phyloP scores from a whole-genome alignment of 805 yeast species.

The Lipomyces orientalis region DNA sequence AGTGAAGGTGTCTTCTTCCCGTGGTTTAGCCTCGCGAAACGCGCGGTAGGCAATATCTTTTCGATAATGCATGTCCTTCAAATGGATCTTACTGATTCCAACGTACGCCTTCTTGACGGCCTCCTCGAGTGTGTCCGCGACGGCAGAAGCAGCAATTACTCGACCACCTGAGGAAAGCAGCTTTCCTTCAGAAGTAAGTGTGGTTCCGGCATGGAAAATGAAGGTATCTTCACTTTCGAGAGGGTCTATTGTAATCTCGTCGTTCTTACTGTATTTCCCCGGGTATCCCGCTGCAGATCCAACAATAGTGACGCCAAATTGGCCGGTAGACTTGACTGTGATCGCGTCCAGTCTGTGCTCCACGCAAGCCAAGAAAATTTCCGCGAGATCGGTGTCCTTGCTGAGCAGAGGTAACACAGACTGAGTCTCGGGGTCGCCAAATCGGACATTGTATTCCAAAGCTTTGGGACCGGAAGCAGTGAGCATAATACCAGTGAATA shows the following conservation, averaged over 20 bases:
- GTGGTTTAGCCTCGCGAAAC: slow-evolving; percentile 58
- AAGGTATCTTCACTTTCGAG: slow-evolving; percentile 57
- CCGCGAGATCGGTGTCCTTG: slow-evolving; percentile 87
- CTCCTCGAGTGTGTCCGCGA: slow-evolving; percentile 71
- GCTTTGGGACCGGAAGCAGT: slow-evolving; percentile 91
- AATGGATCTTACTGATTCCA: slow-evolving; percentile 79
- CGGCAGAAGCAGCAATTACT: slow-evolving; percentile 93
- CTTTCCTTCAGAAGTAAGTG: slow-evolving; percentile 54
- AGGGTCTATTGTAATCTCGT: slow-evolving; percentile 67
- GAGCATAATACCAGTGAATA: slow-evolving; percentile 94
- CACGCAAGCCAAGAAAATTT: slow-evolving; percentile 89
- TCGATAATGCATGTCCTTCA: slow-evolving; percentile 80
- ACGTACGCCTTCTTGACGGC: slow-evolving; percentile 86
- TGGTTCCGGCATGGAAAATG: slow-evolving; percentile 97
- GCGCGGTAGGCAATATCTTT: slow-evolving; percentile 94
- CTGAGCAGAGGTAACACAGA: slow-evolving; percentile 87
- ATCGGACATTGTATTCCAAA: slow-evolving; percentile 94
- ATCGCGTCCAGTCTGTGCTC: slow-evolving; percentile 93
- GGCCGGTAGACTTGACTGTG: slow-evolving; percentile 55
- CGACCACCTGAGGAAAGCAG: slow-evolving; percentile 93
- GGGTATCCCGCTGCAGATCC: slow-evolving; percentile 98
- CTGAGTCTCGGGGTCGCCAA: slow-evolving; percentile 99
- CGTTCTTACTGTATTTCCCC: slow-evolving; percentile 82
- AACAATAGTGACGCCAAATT: slow-evolving; percentile 88
- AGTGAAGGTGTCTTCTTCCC: slow-evolving; percentile 59